phyloP scores from a whole-genome alignment of 441 rosid species.

The Pelargonium citronellum region DNA sequence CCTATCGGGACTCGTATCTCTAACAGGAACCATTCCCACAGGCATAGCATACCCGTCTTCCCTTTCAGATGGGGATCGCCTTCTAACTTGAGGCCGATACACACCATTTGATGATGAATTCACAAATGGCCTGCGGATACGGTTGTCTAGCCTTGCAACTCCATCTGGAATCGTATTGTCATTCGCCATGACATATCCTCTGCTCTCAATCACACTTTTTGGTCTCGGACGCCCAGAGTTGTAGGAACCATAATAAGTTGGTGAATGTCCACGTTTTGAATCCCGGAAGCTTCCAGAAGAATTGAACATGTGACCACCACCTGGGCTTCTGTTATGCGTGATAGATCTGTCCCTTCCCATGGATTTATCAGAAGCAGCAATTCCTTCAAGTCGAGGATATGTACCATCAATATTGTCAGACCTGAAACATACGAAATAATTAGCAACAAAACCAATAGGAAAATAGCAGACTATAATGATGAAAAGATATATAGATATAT shows the following conservation, averaged over 20 bases:
- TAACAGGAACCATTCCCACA: slow-evolving; percentile 20
- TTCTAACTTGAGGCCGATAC: slow-evolving; percentile 27
- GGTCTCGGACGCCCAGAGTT: slow-evolving; percentile 31
- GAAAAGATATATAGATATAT: background rate
- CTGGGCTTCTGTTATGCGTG: slow-evolving; percentile 31
- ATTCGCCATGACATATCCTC: slow-evolving; percentile 26
- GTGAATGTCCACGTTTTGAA: slow-evolving; percentile 28
- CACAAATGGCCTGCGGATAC: slow-evolving; percentile 29
- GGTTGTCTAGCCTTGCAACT: slow-evolving; percentile 31
- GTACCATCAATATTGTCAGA: slow-evolving; percentile 23
- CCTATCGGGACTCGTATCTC: slow-evolving; percentile 38
- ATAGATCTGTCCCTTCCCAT: slow-evolving; percentile 32
- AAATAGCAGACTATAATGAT: background rate
- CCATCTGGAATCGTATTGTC: slow-evolving; percentile 27
- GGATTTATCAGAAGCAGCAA: slow-evolving; percentile 24
- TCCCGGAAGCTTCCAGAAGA: slow-evolving; percentile 26
- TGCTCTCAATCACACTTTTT: slow-evolving; percentile 29
- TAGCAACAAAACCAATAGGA: slow-evolving; percentile 10
- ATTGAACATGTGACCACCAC: slow-evolving; percentile 25
- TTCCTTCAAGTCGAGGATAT: slow-evolving; percentile 26
- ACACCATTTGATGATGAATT: slow-evolving; percentile 27
- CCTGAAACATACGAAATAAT: slow-evolving; percentile 28
- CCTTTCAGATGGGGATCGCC: slow-evolving; percentile 28
- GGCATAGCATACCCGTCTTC: slow-evolving; percentile 25
- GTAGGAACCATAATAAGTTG: slow-evolving; percentile 23